A percentile compares a stretch with the other conserved stretches of the same genome.
Conservation (phyloP, 306 rosid genomes). For the Lotus japonicus region DNA sequence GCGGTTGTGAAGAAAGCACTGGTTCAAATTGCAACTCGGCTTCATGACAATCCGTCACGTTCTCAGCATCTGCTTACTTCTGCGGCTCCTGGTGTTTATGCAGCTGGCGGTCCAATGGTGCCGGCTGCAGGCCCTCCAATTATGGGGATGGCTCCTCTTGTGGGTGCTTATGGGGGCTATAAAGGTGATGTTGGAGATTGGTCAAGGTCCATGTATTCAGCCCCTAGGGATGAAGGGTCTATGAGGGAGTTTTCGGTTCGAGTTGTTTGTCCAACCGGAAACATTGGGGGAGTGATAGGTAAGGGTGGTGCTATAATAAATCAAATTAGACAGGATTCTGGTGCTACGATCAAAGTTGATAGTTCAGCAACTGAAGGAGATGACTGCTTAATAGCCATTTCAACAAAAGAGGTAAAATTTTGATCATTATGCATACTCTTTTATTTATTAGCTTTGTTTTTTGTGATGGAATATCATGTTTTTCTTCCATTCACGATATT, state of each 20-base stretch:
- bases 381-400: slow-evolving; percentile 74
- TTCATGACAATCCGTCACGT: slow-evolving; percentile 87
- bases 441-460: not conserved
- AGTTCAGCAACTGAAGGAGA: slow-evolving; percentile 87
- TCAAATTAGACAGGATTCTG: slow-evolving; percentile 95
- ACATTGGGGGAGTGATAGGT: slow-evolving; percentile 94
- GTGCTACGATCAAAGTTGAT: slow-evolving; percentile 88
- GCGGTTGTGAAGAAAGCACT: slow-evolving; percentile 74
- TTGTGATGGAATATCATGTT: not conserved
- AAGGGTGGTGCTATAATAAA: slow-evolving; percentile 90
- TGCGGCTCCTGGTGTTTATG: slow-evolving; percentile 43
- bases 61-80: slow-evolving; percentile 79
- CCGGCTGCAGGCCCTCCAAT: slow-evolving; percentile 61
- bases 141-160: slow-evolving; percentile 72
- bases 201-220: slow-evolving; percentile 79
- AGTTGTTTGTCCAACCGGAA: slow-evolving; percentile 75
- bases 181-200: slow-evolving; percentile 79
- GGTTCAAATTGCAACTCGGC: slow-evolving; percentile 63
- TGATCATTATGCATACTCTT: not conserved
- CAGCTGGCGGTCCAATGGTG: slow-evolving; percentile 53
- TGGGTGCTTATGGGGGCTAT: slow-evolving; percentile 79
- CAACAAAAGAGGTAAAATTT: slow-evolving; percentile 78
- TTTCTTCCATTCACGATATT: not conserved
- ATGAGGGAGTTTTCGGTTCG: slow-evolving; percentile 73
- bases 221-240: slow-evolving; percentile 78